A percentile compares a stretch with the other conserved stretches of the same genome.
These are phyloP conservation scores for Aciculosporium take DNA, from an alignment of 2,329 filamentous ascomycete species.

Conservation along the genomic window DNA sequence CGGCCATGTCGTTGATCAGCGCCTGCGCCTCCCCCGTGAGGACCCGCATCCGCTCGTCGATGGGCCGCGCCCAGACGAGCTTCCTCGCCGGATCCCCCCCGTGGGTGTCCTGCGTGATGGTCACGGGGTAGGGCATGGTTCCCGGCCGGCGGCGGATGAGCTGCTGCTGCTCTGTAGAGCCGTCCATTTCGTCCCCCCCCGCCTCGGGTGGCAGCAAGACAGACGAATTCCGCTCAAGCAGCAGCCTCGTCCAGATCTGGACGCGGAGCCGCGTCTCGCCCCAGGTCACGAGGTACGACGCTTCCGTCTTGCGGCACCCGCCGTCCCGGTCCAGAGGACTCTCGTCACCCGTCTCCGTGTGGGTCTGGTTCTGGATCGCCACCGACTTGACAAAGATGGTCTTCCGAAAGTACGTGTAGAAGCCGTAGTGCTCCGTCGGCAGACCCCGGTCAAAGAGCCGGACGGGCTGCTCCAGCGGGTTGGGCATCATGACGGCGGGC, in stretches of 20 bases:
- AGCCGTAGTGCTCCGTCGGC: slow-evolving; percentile 76
- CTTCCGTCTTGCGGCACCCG: slow-evolving; percentile 37
- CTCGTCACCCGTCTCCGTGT: slow-evolving; percentile 17
- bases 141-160: slow-evolving; percentile 29
- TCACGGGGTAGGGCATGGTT: slow-evolving; percentile 50
- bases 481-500: slow-evolving; percentile 57
- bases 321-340: slow-evolving; percentile 38
- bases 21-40: slow-evolving; percentile 28
- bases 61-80: slow-evolving; percentile 37
- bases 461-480: slow-evolving; percentile 60
- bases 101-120: slow-evolving; percentile 46
- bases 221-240: slow-evolving; percentile 28
- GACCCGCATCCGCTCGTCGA: slow-evolving; percentile 33
- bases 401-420: slow-evolving; percentile 84
- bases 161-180: too few species aligned
- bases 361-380: slow-evolving; percentile 30
- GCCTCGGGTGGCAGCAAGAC: slow-evolving; percentile 18
- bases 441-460: slow-evolving; percentile 74
- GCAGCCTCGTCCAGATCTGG: slow-evolving; percentile 46
- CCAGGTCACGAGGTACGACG: slow-evolving; percentile 43
- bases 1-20: slow-evolving; percentile 34
- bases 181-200: slow-evolving; percentile 15
- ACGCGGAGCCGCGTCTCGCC: slow-evolving; percentile 47
- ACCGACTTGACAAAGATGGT: slow-evolving; percentile 64
- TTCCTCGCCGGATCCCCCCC: slow-evolving; percentile 41